Evolutionary conservation across 495 filamentous ascomycete species (phyloP).

Genomic region (Cairneyella variabilis): DNA sequence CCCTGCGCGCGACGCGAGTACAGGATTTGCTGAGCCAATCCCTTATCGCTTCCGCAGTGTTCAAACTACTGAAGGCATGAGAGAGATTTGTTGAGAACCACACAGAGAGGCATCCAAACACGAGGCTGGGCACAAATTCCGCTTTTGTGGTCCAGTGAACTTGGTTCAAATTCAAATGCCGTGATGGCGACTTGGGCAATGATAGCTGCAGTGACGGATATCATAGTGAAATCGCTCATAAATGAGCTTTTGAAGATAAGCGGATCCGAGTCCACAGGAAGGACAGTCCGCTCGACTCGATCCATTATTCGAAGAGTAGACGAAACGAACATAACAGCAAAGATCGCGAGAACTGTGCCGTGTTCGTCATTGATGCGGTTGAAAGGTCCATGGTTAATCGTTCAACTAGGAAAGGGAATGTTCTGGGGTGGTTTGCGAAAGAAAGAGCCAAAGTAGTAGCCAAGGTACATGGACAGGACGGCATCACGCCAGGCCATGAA

Average conservation of each 20-base stretch:
- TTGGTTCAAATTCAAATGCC: neutral
- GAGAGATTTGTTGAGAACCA: slow-evolving; percentile 27
- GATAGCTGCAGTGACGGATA: neutral
- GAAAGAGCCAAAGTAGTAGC: too few relatives aligned
- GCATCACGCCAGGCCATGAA: too few relatives aligned
- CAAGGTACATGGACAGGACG: too few relatives aligned
- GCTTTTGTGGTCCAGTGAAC: neutral
- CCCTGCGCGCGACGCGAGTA: neutral
- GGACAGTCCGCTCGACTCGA: neutral
- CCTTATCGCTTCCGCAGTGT: too few relatives aligned
- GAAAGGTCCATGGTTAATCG: too few relatives aligned
- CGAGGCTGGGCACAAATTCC: neutral
- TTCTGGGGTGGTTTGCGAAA: too few relatives aligned
- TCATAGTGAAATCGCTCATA: neutral
- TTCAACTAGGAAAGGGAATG: too few relatives aligned
- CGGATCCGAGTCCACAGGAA: neutral
- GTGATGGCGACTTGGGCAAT: neutral
- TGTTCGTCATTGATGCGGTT: neutral
- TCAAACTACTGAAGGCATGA: slow-evolving; percentile 42
- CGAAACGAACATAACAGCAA: neutral
- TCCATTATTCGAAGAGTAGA: neutral
- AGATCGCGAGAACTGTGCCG: neutral
- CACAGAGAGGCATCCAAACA: neutral
- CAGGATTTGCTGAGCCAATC: too few relatives aligned
- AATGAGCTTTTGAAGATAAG: neutral